A percentile compares a stretch with the other conserved stretches of the same genome.
These are phyloP conservation scores for Triticum monococcum DNA, from an alignment of 176 grass and related monocot species.

Conservation along the genomic window DNA sequence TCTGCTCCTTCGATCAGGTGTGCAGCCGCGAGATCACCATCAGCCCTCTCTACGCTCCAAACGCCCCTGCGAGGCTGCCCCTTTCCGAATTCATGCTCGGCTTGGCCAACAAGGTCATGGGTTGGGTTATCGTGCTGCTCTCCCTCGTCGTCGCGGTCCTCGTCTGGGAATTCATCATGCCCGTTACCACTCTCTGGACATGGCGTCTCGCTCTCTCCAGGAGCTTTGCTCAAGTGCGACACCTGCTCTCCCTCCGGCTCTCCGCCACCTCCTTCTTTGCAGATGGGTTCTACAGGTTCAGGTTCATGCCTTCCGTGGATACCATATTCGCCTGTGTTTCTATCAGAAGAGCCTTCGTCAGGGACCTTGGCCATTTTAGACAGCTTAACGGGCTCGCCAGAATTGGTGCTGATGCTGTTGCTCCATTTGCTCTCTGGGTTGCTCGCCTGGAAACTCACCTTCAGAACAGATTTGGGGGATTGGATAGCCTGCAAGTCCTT, in stretches of 20 bases:
- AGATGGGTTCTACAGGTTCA: not conserved
- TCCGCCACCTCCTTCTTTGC: not conserved
- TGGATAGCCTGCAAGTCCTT: slow-evolving; percentile 44
- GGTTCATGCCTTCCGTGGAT: slow-evolving; percentile 35
- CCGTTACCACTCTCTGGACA: slow-evolving; percentile 39
- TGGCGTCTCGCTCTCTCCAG: slow-evolving; percentile 41
- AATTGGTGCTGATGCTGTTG: slow-evolving; percentile 23
- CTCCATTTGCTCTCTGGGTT: slow-evolving; percentile 28
- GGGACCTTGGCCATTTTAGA: slow-evolving; percentile 24
- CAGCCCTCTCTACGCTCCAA: slow-evolving; percentile 32
- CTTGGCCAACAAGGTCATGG: slow-evolving; percentile 20
- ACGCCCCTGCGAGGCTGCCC: slow-evolving; percentile 33
- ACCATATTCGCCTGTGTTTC: slow-evolving; percentile 38
- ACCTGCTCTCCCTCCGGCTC: slow-evolving; percentile 27
- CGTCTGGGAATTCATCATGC: slow-evolving; percentile 46
- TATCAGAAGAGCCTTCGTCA: slow-evolving; percentile 40
- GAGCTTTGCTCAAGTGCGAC: slow-evolving; percentile 18
- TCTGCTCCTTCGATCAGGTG: slow-evolving; percentile 19
- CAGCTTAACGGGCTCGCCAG: slow-evolving; percentile 12
- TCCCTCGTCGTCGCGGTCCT: slow-evolving; percentile 26
- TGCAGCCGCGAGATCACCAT: slow-evolving; percentile 31
- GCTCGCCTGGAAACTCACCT: slow-evolving; percentile 27
- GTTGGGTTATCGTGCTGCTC: slow-evolving; percentile 24
- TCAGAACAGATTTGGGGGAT: slow-evolving; percentile 25
- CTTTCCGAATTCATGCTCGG: slow-evolving; percentile 34